Base-by-base conservation (phyloP, 345 rosid species). In the Eucalyptus shirleyi region DNA sequence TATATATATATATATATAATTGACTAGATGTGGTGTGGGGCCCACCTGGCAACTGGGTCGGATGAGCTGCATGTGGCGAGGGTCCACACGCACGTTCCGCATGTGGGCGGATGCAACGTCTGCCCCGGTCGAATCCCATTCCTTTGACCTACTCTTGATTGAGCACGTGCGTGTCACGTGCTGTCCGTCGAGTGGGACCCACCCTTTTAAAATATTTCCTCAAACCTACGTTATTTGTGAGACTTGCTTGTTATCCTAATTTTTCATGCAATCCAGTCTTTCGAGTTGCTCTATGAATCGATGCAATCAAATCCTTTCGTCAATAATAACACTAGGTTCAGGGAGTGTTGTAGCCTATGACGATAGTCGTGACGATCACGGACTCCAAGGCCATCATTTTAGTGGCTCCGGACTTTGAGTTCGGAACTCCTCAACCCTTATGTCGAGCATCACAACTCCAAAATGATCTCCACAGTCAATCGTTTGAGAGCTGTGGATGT, bases 391-490 rank as follows among this genome's bases (percentile, higher is more conserved):
- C 42, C 12, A 10, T 67, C 13, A 4, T 17, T n/a, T n/a, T n/a
- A n/a, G n/a, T n/a, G n/a, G n/a, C n/a, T n/a, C n/a, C n/a, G 40
- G 77, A n/a, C n/a, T 65, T n/a, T n/a, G n/a, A n/a, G n/a, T n/a
- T n/a, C 9, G 18, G n/a, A n/a, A n/a, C 77, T 37, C n/a, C n/a
- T n/a, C n/a, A n/a, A n/a, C n/a, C n/a, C n/a, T n/a, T n/a, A n/a
- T n/a, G n/a, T n/a, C n/a, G n/a, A 65, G 21, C 21, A n/a, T 16
- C 77, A n/a, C 21, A n/a, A 65, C 37, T 65, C 21, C 19, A 4
- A 7, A 7, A 16, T 0, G 3, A 8, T 7, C 15, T 62, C 17
- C 69, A 62, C 5, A 3, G 2, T 15, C 10, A 1, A 1, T 30
- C 21, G 5, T 10, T 32, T 16, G 21, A 67, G 40, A 2, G 21